These are phyloP conservation scores for Linnemannia exigua DNA, from an alignment of 192 early-diverging fungal genomes.

Conservation along the genomic window DNA sequence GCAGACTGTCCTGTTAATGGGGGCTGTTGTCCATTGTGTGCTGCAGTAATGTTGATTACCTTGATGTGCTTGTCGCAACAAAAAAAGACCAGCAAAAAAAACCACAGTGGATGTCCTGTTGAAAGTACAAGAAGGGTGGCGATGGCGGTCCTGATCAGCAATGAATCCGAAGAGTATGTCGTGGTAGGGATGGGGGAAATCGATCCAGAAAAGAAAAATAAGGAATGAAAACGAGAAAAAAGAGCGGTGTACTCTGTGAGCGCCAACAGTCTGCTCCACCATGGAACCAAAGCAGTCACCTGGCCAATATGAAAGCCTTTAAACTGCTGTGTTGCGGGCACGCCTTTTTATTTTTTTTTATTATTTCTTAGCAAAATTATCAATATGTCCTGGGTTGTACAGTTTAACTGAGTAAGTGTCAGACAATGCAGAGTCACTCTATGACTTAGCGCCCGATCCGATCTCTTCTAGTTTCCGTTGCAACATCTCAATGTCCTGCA, in stretches of 20 bases:
- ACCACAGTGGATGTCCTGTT: background rate
- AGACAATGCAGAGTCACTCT: background rate
- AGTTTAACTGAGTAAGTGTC: background rate
- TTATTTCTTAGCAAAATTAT: background rate
- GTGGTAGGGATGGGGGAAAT: background rate
- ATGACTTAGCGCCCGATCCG: constrained; percentile 28
- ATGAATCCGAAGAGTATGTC: background rate
- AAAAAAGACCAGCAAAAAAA: background rate
- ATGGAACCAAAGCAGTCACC: background rate
- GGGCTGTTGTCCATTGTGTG: background rate
- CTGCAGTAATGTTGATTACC: background rate
- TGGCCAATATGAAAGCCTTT: background rate
- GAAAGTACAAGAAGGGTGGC: background rate
- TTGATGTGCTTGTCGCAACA: background rate
- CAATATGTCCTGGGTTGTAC: background rate
- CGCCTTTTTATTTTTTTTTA: background rate
- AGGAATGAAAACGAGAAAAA: background rate
- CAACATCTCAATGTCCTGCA: constrained; percentile 62
- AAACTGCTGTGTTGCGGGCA: background rate
- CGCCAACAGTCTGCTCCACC: background rate
- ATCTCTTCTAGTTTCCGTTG: constrained; percentile 55
- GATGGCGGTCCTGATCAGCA: background rate
- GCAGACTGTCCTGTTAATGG: no score
- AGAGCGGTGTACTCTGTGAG: background rate
- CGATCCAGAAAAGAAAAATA: background rate